Base-by-base conservation (phyloP, 225 moss, liverwort and hornwort genomes). In the Marchantia paleacea region DNA sequence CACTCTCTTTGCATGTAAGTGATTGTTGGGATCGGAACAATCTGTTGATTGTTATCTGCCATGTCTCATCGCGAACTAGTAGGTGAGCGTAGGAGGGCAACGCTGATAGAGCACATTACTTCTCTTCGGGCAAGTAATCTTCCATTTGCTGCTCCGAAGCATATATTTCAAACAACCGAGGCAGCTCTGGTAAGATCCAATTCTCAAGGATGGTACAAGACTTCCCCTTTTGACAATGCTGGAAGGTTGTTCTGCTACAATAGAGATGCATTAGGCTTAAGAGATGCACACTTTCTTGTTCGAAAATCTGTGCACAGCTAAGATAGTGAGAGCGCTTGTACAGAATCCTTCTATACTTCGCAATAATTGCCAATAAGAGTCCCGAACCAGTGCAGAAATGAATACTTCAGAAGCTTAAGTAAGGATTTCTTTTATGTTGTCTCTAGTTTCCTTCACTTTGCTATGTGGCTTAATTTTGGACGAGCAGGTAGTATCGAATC, bases 131-230 rank as follows among this genome's bases (percentile, higher is more conserved):
- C 93, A 52, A 85, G 84, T 73, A 91, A 85, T 30, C 88, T 93
- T 71, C 95, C 92, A 4, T 95, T 97, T 83, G 91, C 92, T 70
- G 90, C 91, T 64, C 95, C 93, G 31, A 95, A 93, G 88, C 89
- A 83, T 75, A 28, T 78, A 30, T 84, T 84, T 57, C 91, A 89
- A 71, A 90, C 91, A 73, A 89, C 90, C 70, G 97, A 97, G 89
- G 89, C 90, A 20, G 83, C 85, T 51, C 84, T 97, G 89, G 97
- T 96, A 82, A 58, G 51, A 47, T 55, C 39, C 22, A 16, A 79
- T 22, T n/a, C 61, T 48, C 7, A 26, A 54, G 20, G 53, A 10
- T 74, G 15, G 48, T 72, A n/a, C n/a, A 1, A 53, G 4, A 52
- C 13, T 25, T 49, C 47, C 57, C 22, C 0, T 20, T 39, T 9